phyloP scores from a whole-genome alignment of 2,329 filamentous ascomycete species.

The Tricladium varicosporioides region DNA sequence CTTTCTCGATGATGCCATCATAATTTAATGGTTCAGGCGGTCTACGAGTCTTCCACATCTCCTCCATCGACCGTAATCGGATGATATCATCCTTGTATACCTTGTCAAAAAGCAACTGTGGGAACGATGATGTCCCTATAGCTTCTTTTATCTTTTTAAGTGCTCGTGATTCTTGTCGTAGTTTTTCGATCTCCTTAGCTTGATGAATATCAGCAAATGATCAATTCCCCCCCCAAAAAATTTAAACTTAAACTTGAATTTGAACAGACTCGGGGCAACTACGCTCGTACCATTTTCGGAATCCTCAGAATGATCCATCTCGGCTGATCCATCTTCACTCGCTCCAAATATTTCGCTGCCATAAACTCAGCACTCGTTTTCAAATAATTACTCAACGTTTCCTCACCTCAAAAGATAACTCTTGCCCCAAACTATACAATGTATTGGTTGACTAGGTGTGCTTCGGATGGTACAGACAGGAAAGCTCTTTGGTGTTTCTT shows the following conservation, averaged over 20 bases:
- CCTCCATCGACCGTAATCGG: slow-evolving; percentile 80
- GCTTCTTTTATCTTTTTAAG: slow-evolving; percentile 79
- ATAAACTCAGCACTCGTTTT: slow-evolving; percentile 28
- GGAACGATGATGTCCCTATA: slow-evolving; percentile 75
- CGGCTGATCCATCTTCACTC: slow-evolving; percentile 79
- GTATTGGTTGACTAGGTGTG: slow-evolving; percentile 92
- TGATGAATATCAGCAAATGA: slow-evolving; percentile 13
- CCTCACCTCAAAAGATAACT: slow-evolving; percentile 81
- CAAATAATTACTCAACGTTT: too few relatives aligned
- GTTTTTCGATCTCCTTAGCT: slow-evolving; percentile 80
- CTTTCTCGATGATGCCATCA: slow-evolving; percentile 54
- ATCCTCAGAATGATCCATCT: slow-evolving; percentile 77
- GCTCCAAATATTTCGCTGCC: slow-evolving; percentile 79
- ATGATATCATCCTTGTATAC: slow-evolving; percentile 85
- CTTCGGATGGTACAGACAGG: slow-evolving; percentile 97
- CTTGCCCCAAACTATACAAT: slow-evolving; percentile 98
- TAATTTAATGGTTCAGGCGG: slow-evolving; percentile 74
- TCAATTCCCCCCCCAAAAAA: too few relatives aligned
- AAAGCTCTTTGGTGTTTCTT: slow-evolving; percentile 88
- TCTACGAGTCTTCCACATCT: slow-evolving; percentile 89
- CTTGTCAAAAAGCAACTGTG: slow-evolving; percentile 83
- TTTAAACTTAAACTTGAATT: neutral
- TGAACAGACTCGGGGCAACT: neutral
- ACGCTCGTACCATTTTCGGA: slow-evolving; percentile 67
- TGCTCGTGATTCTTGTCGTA: slow-evolving; percentile 79